Evolutionary conservation across 225 moss, liverwort and hornwort species (phyloP), one percentile per base, ranked within the genome.

Genomic region (Sphagnum contortum): DNA sequence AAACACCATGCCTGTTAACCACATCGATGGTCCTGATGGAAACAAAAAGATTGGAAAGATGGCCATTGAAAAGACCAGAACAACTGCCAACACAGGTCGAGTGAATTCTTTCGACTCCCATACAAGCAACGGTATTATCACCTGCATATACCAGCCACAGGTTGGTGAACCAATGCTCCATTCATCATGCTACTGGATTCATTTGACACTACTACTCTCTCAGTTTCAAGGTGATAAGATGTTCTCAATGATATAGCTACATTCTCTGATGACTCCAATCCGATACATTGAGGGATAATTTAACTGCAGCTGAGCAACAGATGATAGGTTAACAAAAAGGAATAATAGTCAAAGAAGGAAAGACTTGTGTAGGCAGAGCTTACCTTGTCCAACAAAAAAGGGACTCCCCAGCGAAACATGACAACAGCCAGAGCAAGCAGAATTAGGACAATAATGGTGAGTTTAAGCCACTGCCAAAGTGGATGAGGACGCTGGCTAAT

Each of bases 11-110:
- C 96, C 96, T 48, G 92, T 71, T 53, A 96, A 65, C 96, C 92
- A 96, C 96, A 96, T 96, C 52, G 96, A 96, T 59, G 96, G 96
- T 47, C 87, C 96, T n/a, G 90, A 90, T 44, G 96, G 96, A 60
- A 96, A 65, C 52, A 90, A 69, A 50, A 96, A 49, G 49, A 87
- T 60, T 2, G 96, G 96, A 47, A 96, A 92, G 44, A 96, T 68
- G 12, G 92, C 81, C 7, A 96, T 87, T 61, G 96, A 96, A 60
- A 88, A 81, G 47, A 96, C 61, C 12, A 96, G 78, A 67, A 96
- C 92, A 70, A 89, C 85, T 48, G 92, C 87, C 72, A 96, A 79
- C 8, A 90, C 79, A 68, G 96, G 96, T 75, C 74, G 87, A 58
- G 88, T 88, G 72, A 96, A 96, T 60, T 86, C 73, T 44, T 75